Percentiles rank a stretch among this genome's conserved stretches.
phyloP scores from a whole-genome alignment of 768 basidiomycete genomes.

The Ramaria sp. region DNA sequence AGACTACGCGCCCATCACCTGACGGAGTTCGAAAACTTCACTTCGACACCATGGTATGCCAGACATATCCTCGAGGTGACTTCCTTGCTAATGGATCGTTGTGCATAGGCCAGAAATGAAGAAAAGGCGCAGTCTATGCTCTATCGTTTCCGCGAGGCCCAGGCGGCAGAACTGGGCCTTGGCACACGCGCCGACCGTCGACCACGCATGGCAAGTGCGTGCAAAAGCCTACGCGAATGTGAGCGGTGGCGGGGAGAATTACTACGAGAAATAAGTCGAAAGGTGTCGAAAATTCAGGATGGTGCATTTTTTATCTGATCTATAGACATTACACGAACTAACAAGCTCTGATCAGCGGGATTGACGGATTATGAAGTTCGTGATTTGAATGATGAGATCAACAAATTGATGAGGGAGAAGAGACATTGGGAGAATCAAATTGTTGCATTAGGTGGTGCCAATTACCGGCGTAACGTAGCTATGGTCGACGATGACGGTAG shows the following conservation, averaged over 20 bases:
- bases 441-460: slow-evolving; percentile 90
- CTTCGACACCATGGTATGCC: background rate
- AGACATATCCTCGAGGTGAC: background rate
- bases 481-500: slow-evolving; percentile 93
- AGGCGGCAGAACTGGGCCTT: slow-evolving; percentile 90
- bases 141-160: slow-evolving; percentile 92
- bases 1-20: too few species aligned
- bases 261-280: slow-evolving; percentile 84
- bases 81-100: background rate
- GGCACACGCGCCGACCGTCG: slow-evolving; percentile 76
- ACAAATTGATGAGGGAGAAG: slow-evolving; percentile 90
- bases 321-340: background rate
- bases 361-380: slow-evolving; percentile 92
- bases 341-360: slow-evolving; percentile 44
- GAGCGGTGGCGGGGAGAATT: slow-evolving; percentile 97
- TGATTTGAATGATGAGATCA: slow-evolving; percentile 96
- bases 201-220: slow-evolving; percentile 84
- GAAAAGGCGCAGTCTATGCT: slow-evolving; percentile 96
- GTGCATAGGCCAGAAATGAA: slow-evolving; percentile 81
- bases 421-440: slow-evolving; percentile 98
- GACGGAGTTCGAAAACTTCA: too few species aligned
- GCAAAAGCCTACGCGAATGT: slow-evolving; percentile 86
- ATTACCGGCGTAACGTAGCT: slow-evolving; percentile 86
- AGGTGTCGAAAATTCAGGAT: slow-evolving; percentile 98
- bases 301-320: slow-evolving; percentile 34